Base-by-base conservation (phyloP, 2,329 filamentous ascomycete species). In the Colletotrichum aenigma region DNA sequence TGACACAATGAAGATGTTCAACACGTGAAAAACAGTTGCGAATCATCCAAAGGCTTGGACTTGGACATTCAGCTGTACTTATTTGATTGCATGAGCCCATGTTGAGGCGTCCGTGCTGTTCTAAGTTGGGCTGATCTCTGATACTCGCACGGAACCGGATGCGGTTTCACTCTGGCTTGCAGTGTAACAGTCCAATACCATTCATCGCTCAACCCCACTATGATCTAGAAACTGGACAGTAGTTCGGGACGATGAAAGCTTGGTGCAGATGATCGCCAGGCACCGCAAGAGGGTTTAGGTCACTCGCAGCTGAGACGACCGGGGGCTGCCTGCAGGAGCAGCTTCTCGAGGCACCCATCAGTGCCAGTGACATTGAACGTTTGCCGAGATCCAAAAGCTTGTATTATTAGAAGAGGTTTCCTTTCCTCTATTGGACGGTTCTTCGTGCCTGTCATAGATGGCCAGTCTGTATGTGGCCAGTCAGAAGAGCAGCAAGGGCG, bases 61-160 rank as follows among this genome's bases (percentile, higher is more conserved):
- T 60, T n/a, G 26, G 56, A 30, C 32, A 58, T 28, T n/a, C 18
- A 4, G 21, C 15, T 32, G 6, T 55, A 52, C 26, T 52, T 64
- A 55, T 61, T 62, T 28, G 21, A 8, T 16, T 24, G 18, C 18
- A 18, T n/a, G 28, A n/a, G 21, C 15, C 10, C 16, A n/a, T 26
- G 28, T 30, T 38, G 28, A 56, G 56, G 13, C 26, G 24, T 24
- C 16, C 16, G 34, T 68, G 70, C 48, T 21, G 38, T 15, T 70
- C 32, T 52, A 36, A 24, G 67, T 52, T 30, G 24, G 24, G 55
- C 70, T 65, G 64, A 65, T 52, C n/a, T 69, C 64, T 73, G 73
- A 75, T 60, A 75, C 73, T 65, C 34, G 70, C 26, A 65, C 73
- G 70, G 56, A 75, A 75, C 73, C 73, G 58, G 38, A 65, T 32